Evolutionary conservation across 331 rosid genomes (phyloP).

Genomic region (Telfairia occidentalis): DNA sequence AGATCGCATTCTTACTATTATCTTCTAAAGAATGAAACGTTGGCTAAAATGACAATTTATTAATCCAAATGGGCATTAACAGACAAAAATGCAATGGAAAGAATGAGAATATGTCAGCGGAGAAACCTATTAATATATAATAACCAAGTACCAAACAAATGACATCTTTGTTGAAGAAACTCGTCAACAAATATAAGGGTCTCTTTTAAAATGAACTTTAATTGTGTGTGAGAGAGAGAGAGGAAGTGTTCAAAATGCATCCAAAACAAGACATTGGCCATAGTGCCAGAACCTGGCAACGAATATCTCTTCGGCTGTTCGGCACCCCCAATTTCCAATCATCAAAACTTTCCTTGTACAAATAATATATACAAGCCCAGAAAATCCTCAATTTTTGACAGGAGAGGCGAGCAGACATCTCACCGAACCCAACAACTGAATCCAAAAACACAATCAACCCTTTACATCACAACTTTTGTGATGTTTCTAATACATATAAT

Average conservation of each 20-base stretch:
- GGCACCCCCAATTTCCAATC: neutral
- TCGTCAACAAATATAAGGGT: neutral
- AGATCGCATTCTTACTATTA: neutral
- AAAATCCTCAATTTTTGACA: neutral
- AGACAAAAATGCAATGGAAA: neutral
- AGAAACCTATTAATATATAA: neutral
- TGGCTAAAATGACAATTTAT: neutral
- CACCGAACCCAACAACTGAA: slow-evolving; percentile 11
- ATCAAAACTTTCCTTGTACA: slow-evolving; percentile 11
- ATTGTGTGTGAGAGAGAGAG: neutral
- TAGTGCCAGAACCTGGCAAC: neutral
- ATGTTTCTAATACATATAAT: neutral
- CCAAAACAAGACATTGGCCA: neutral
- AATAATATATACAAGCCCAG: slow-evolving; percentile 8
- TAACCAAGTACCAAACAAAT: neutral
- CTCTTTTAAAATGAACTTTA: neutral
- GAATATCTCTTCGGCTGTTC: neutral
- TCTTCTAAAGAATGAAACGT: neutral
- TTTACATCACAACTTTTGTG: neutral
- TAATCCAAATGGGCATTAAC: neutral
- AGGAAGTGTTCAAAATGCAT: neutral
- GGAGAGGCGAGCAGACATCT: neutral
- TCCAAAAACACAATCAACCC: neutral
- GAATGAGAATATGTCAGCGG: neutral
- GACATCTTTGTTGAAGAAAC: neutral